Evolutionary conservation across 176 grass and related monocot genomes (phyloP), one percentile per base, ranked within the genome.

Genomic region (Raddia guianensis): DNA sequence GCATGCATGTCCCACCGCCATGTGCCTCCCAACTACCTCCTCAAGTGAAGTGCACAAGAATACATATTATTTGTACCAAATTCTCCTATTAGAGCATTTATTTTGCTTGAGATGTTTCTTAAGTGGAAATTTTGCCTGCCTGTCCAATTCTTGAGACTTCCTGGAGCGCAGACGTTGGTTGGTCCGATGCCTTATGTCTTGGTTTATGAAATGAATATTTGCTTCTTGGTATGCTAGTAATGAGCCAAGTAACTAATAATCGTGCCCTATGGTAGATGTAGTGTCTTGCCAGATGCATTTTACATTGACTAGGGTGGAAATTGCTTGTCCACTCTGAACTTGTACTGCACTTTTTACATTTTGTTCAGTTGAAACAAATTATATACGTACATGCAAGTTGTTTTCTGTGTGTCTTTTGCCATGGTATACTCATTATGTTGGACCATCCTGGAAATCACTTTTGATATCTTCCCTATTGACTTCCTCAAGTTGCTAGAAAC

Each of bases 11-110:
- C 87, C 87, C 77, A 77, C 72, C 3, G 49, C 77, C 87, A 89
- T 89, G 87, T 89, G 87, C 83, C 44, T 72, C 59, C 78, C 73
- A 89, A 72, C 83, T 65, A 86, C 87, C 83, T 21, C 65, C 57
- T 33, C 56, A 45, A 81, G 43, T 63, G 65, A 82, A 86, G 77
- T 82, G 79, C 54, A 57, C 82, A 65, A 44, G 66, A 19, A 72
- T n/a, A 75, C 87, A 81, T 65, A 51, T 83, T 74, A 44, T 59
- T 11, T 49, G 71, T 73, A 61, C 78, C 73, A 9, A 57, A 66
- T 60, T 61, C 44, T 77, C 87, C 72, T 66, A 43, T 77, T 85
- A 56, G n/a, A 44, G 50, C 44, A 72, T 86, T 81, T 15, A 6
- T 66, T 66, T 85, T 85, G 56, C 53, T 33, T 49, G 13, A 35